Conservation (phyloP, 2,329 filamentous ascomycete species). For the Escovopsis weberi region DNA sequence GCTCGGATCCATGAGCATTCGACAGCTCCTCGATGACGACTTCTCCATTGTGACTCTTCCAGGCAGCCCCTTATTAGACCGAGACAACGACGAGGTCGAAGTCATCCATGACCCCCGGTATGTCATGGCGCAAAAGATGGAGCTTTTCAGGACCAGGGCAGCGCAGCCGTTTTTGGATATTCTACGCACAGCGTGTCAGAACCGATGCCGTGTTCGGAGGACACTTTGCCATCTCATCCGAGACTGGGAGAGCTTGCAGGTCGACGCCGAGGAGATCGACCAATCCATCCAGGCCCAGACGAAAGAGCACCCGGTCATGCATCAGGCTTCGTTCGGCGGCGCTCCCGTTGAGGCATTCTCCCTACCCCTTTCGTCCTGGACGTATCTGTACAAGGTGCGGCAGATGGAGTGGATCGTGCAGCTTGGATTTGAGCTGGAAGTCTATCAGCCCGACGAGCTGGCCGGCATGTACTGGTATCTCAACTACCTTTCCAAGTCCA, state of each 20-base stretch:
- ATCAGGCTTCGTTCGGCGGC: slow-evolving; percentile 20
- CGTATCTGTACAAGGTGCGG: slow-evolving; percentile 76
- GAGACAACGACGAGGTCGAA: slow-evolving; percentile 62
- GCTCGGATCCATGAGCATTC: slow-evolving; percentile 51
- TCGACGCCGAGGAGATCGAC: slow-evolving; percentile 68
- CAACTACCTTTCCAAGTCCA: slow-evolving; percentile 54
- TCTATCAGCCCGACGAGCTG: slow-evolving; percentile 77
- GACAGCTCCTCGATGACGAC: slow-evolving; percentile 68
- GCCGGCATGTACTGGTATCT: slow-evolving; percentile 87
- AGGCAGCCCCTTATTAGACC: slow-evolving; percentile 54
- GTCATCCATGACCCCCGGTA: slow-evolving; percentile 58
- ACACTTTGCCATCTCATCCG: slow-evolving; percentile 73
- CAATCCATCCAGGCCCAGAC: slow-evolving; percentile 46
- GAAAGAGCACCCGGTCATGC: slow-evolving; percentile 43
- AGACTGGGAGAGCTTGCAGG: slow-evolving; percentile 73
- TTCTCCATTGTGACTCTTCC: slow-evolving; percentile 66
- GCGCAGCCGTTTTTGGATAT: slow-evolving; percentile 68
- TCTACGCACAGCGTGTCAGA: slow-evolving; percentile 74
- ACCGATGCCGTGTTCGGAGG: slow-evolving; percentile 75
- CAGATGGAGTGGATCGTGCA: slow-evolving; percentile 80
- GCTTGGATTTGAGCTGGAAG: slow-evolving; percentile 83
- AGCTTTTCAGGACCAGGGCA: slow-evolving; percentile 46
- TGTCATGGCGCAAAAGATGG: slow-evolving; percentile 58
- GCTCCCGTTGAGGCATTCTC: slow-evolving; percentile 41
- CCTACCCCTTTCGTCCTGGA: slow-evolving; percentile 74